These are phyloP conservation scores for Chaetomium fimeti DNA, from an alignment of 495 filamentous ascomycete species.

Conservation along the genomic window DNA sequence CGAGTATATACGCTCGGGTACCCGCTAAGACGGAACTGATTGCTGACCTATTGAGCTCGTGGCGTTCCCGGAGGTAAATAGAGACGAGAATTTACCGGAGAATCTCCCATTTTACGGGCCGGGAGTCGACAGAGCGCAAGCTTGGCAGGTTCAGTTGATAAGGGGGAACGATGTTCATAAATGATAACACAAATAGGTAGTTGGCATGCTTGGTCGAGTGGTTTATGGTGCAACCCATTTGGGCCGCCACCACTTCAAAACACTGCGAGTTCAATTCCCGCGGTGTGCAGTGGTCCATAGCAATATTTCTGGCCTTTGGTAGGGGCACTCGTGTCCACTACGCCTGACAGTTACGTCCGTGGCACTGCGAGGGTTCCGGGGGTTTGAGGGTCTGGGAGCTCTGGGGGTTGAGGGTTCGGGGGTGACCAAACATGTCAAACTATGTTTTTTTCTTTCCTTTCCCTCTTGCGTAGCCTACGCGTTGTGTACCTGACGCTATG, in stretches of 20 bases:
- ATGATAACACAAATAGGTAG: neutral
- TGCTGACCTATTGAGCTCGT: too few relatives aligned
- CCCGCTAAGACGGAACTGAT: too few relatives aligned
- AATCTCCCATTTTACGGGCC: too few relatives aligned
- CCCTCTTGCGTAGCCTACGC: neutral
- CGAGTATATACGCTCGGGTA: too few relatives aligned
- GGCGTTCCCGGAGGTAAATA: too few relatives aligned
- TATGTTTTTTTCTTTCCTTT: neutral
- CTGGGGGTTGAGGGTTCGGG: neutral
- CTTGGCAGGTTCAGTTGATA: neutral
- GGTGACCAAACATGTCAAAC: constrained; percentile 2
- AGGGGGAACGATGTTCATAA: too few relatives aligned
- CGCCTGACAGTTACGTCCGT: constrained; percentile 7
- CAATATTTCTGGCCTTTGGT: constrained; percentile 7
- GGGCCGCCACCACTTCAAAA: constrained; percentile 3
- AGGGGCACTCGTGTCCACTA: constrained; percentile 1
- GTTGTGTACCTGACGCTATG: too few relatives aligned
- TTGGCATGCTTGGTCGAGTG: constrained; percentile 8
- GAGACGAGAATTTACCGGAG: too few relatives aligned
- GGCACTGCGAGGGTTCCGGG: neutral
- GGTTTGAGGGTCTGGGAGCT: neutral
- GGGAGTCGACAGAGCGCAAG: too few relatives aligned
- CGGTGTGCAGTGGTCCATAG: constrained; percentile 5
- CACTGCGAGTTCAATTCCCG: constrained; percentile 1
- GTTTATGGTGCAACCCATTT: neutral